Evolutionary conservation across 2,329 filamentous ascomycete species (phyloP).

Genomic region (Aspergillus sp.): DNA sequence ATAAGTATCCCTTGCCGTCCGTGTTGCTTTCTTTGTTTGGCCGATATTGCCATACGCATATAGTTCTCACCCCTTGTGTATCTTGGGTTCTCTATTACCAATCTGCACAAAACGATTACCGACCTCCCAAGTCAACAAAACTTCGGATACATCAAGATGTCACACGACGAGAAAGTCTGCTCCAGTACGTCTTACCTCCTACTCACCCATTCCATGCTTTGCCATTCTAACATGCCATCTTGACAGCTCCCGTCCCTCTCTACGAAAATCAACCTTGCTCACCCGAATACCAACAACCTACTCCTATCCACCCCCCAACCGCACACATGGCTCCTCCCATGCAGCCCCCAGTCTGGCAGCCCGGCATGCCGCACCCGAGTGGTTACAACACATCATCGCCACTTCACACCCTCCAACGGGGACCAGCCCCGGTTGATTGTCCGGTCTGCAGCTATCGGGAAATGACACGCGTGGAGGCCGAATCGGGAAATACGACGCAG

Average conservation of each 20-base stretch:
- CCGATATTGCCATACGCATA: too few species aligned
- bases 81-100: too few species aligned
- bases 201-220: too few species aligned
- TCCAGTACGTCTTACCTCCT: neutral
- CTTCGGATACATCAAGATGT: neutral
- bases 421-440: slow-evolving; percentile 48
- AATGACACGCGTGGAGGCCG: slow-evolving; percentile 23
- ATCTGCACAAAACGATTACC: too few species aligned
- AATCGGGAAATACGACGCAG: slow-evolving; percentile 30
- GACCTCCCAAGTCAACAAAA: too few species aligned
- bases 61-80: too few species aligned
- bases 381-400: slow-evolving; percentile 25
- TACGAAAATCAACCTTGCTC: slow-evolving; percentile 1
- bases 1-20: too few species aligned
- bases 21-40: too few species aligned
- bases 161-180: neutral
- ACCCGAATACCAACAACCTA: neutral
- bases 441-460: slow-evolving; percentile 45
- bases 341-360: neutral
- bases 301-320: neutral
- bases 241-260: neutral
- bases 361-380: slow-evolving; percentile 14
- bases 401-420: slow-evolving; percentile 27
- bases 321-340: neutral
- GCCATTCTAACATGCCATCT: too few species aligned